A percentile compares a stretch with the other conserved stretches of the same genome.
Conservation (phyloP, 345 rosid genomes). For the Erodium maritimum region DNA sequence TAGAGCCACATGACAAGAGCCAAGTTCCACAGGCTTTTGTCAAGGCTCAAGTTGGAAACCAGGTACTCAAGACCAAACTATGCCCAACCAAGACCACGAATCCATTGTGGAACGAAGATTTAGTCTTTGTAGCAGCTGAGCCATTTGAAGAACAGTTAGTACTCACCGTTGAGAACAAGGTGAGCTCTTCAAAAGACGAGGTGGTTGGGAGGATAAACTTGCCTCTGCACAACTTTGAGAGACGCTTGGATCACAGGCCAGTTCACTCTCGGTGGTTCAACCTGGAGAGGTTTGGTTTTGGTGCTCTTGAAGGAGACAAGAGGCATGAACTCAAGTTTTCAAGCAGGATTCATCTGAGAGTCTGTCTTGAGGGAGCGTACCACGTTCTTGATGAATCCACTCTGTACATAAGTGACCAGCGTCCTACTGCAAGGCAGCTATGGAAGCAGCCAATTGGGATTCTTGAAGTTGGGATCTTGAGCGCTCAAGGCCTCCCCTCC, state of each 20-base stretch:
- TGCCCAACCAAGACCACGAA: conserved; percentile 43
- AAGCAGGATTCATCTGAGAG: conserved; percentile 61
- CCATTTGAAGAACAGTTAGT: conserved; percentile 74
- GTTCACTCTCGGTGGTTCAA: conserved; percentile 79
- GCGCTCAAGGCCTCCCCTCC: conserved; percentile 67
- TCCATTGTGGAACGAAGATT: conserved; percentile 86
- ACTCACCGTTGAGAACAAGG: conserved; percentile 55
- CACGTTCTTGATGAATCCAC: conserved; percentile 92
- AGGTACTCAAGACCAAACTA: conserved; percentile 57
- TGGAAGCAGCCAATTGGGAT: conserved; percentile 86
- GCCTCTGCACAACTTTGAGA: conserved; percentile 52
- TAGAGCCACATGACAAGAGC: conserved; percentile 51
- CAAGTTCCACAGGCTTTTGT: conserved; percentile 67
- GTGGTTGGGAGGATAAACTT: conserved; percentile 47
- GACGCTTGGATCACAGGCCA: conserved; percentile 68
- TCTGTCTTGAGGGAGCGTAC: conserved; percentile 85
- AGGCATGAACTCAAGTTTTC: conserved; percentile 76
- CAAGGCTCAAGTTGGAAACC: conserved; percentile 72
- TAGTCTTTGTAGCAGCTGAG: conserved; percentile 85
- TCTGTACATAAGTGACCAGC: conserved; percentile 67
- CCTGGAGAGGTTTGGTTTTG: conserved; percentile 74
- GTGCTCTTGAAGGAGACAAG: conserved; percentile 66
- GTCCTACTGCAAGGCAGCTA: conserved; percentile 74
- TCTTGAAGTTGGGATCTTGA: conserved; percentile 71
- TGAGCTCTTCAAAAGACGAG: conserved; percentile 55